Percentiles rank a stretch among this genome's conserved stretches.
Evolutionary conservation across 306 rosid genomes (phyloP).

Genomic region (Prunus kanzakura): DNA sequence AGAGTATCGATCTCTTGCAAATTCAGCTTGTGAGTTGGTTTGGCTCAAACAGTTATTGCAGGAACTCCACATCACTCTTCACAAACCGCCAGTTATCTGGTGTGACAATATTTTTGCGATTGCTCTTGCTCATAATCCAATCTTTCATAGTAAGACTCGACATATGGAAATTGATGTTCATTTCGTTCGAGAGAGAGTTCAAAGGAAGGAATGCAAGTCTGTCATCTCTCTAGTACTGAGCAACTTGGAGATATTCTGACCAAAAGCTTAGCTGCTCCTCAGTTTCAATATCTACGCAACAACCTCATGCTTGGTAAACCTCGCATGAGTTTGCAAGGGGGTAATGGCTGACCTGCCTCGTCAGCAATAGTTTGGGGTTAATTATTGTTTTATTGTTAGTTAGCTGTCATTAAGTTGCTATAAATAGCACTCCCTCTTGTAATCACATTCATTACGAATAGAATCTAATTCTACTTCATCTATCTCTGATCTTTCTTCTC

Average conservation of each 20-base stretch:
- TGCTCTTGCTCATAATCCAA: background rate
- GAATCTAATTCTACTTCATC: too few relatives aligned
- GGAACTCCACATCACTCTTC: too few relatives aligned
- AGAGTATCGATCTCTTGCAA: too few relatives aligned
- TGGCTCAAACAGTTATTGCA: too few relatives aligned
- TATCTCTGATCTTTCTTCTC: too few relatives aligned
- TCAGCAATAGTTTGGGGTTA: too few relatives aligned
- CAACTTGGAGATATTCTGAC: background rate
- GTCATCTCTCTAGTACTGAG: background rate
- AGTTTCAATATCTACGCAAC: background rate
- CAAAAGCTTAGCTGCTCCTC: background rate
- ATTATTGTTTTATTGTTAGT: too few relatives aligned
- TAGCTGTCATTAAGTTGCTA: too few relatives aligned
- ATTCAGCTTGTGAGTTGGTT: too few relatives aligned
- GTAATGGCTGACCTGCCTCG: background rate
- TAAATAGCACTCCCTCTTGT: too few relatives aligned
- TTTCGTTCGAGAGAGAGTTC: background rate
- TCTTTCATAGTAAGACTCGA: background rate
- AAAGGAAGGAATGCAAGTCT: background rate
- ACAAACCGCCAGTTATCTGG: background rate
- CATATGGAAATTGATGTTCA: conserved; percentile 2
- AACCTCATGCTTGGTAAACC: background rate
- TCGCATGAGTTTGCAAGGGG: background rate
- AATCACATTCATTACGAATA: too few relatives aligned
- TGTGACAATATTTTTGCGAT: background rate